Conservation (phyloP, 495 filamentous ascomycete species). For the Monascus purpureus region DNA sequence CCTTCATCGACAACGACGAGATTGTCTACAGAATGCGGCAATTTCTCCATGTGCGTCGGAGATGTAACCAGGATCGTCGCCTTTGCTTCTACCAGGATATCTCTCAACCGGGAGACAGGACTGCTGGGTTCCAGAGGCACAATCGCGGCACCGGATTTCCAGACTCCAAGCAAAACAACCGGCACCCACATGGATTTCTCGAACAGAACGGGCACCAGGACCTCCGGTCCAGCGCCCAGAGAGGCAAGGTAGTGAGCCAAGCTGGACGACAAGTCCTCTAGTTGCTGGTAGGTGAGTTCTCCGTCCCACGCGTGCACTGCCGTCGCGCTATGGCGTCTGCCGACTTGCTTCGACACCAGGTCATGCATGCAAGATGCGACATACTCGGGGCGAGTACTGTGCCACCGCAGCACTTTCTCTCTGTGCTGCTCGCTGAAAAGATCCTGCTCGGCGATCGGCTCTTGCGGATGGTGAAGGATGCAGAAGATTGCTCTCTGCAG, state of each 20-base stretch:
- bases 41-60: no score
- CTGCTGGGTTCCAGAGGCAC: conserved; percentile 32
- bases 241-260: conserved; percentile 12
- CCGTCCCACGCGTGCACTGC: conserved; percentile 34
- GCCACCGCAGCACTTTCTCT: no score
- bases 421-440: no score
- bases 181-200: conserved; percentile 28
- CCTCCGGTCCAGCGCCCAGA: conserved; percentile 9
- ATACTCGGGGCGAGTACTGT: no score
- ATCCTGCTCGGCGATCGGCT: no score
- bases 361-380: neutral
- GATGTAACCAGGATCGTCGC: no score
- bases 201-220: conserved; percentile 13
- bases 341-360: neutral
- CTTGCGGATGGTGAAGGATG: no score
- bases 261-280: conserved; percentile 16
- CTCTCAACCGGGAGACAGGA: conserved; percentile 34
- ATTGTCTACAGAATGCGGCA: no score
- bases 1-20: no score
- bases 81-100: no score
- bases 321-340: conserved; percentile 16
- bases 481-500: no score
- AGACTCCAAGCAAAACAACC: conserved; percentile 25
- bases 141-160: conserved; percentile 34
- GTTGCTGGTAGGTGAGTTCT: conserved; percentile 21